phyloP scores from a whole-genome alignment of 352 stramenopile genomes.

The Globisporangium cederbergense region DNA sequence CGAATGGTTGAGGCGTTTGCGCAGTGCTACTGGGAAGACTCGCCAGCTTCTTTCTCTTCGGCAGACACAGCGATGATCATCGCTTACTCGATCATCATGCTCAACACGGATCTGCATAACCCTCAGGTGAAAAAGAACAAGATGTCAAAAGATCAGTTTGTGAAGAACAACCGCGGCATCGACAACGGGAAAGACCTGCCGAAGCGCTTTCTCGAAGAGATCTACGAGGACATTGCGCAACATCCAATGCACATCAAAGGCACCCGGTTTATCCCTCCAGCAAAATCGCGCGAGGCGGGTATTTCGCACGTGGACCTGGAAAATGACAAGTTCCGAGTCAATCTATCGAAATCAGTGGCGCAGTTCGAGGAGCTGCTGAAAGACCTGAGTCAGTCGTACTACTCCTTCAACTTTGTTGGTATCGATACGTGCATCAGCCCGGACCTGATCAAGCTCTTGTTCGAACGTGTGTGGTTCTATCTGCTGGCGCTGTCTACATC shows the following conservation, averaged over 20 bases:
- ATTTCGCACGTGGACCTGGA: constrained; percentile 50
- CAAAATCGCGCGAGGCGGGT: constrained; percentile 42
- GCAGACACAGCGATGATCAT: constrained; percentile 88
- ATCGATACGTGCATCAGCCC: constrained; percentile 87
- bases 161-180: constrained; percentile 95
- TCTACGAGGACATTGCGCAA: constrained; percentile 95
- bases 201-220: constrained; percentile 89
- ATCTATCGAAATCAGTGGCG: constrained; percentile 64
- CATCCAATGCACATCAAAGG: constrained; percentile 92
- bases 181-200: constrained; percentile 90
- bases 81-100: constrained; percentile 90
- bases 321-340: constrained; percentile 73
- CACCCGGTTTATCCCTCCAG: constrained; percentile 43
- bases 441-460: constrained; percentile 91
- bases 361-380: constrained; percentile 87
- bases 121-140: constrained; percentile 93
- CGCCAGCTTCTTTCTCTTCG: constrained; percentile 57
- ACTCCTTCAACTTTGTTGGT: constrained; percentile 90
- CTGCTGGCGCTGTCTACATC: constrained; percentile 86
- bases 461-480: constrained; percentile 95
- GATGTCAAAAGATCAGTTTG: constrained; percentile 96
- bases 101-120: constrained; percentile 90
- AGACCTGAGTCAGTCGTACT: constrained; percentile 72
- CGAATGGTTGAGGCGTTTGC: constrained; percentile 96
- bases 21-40: constrained; percentile 98